These are phyloP conservation scores for Ceratobasidium sp. DNA, from an alignment of 1,284 basidiomycete genomes.

Conservation along the genomic window DNA sequence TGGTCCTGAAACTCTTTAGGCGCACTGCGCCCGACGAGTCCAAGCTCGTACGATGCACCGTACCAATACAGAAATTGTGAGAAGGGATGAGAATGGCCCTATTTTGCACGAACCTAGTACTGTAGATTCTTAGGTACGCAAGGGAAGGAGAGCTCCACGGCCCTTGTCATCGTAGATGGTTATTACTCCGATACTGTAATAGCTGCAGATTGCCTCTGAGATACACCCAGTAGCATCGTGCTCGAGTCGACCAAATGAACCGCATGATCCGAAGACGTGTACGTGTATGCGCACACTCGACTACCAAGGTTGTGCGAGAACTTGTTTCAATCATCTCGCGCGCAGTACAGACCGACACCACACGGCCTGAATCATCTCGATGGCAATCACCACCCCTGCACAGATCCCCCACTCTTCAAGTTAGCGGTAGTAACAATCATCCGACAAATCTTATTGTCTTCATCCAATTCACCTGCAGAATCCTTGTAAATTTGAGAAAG, in stretches of 20 bases:
- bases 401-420: not conserved
- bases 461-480: too few relatives aligned
- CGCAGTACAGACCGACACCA: not conserved
- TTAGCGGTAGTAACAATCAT: not conserved
- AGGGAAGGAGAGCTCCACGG: not conserved
- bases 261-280: not conserved
- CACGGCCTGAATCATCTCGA: constrained; percentile 1
- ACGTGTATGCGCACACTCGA: not conserved
- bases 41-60: not conserved
- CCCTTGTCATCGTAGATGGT: not conserved
- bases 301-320: not conserved
- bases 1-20: not conserved
- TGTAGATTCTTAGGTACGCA: constrained; percentile 2
- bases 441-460: too few relatives aligned
- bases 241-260: not conserved
- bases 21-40: constrained; percentile 4
- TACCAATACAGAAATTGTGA: constrained; percentile 3
- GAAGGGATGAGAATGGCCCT: constrained; percentile 17
- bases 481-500: not conserved
- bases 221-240: not conserved
- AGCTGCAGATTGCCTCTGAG: not conserved
- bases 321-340: not conserved
- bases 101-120: constrained; percentile 18
- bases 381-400: constrained; percentile 8
- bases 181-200: not conserved